phyloP scores from a whole-genome alignment of 305 asterid genomes.

The Fraxinus dipetala region DNA sequence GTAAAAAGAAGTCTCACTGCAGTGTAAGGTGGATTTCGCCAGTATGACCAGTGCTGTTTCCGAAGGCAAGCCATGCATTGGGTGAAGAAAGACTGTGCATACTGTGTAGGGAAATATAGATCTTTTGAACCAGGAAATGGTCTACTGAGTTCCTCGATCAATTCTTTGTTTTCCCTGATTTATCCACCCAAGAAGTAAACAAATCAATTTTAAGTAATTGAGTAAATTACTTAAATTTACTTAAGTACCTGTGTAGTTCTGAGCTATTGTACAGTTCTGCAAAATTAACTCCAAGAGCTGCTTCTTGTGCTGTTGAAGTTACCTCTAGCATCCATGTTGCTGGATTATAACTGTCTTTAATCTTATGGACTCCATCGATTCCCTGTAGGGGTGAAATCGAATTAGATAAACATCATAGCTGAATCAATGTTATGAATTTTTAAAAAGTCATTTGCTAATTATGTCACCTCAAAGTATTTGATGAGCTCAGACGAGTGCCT shows the following conservation, averaged over 20 bases:
- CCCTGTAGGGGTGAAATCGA: conserved; percentile 32
- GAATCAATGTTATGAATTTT: neutral
- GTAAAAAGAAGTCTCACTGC: conserved; percentile 75
- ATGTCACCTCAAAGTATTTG: conserved; percentile 66
- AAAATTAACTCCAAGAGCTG: conserved; percentile 57
- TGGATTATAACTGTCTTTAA: conserved; percentile 80
- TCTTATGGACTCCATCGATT: conserved; percentile 49
- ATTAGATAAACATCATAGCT: neutral
- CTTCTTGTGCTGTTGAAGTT: conserved; percentile 69
- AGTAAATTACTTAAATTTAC: neutral
- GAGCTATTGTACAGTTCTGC: conserved; percentile 65
- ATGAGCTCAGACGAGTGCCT: conserved; percentile 63
- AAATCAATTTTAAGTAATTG: neutral
- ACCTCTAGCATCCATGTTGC: conserved; percentile 98
- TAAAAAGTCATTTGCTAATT: neutral
- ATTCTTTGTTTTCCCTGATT: conserved; percentile 70
- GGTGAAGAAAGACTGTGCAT: conserved; percentile 61
- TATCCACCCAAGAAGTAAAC: conserved; percentile 6
- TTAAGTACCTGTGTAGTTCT: conserved; percentile 53
- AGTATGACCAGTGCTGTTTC: conserved; percentile 83
- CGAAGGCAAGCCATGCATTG: conserved; percentile 79
- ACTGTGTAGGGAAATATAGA: conserved; percentile 49
- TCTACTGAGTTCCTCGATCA: conserved; percentile 56
- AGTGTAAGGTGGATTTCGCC: conserved; percentile 81
- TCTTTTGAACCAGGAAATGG: conserved; percentile 63